Evolutionary conservation across 2,329 filamentous ascomycete species (phyloP), one percentile per base, ranked within the genome.

Genomic region (Botrytis fragariae): DNA sequence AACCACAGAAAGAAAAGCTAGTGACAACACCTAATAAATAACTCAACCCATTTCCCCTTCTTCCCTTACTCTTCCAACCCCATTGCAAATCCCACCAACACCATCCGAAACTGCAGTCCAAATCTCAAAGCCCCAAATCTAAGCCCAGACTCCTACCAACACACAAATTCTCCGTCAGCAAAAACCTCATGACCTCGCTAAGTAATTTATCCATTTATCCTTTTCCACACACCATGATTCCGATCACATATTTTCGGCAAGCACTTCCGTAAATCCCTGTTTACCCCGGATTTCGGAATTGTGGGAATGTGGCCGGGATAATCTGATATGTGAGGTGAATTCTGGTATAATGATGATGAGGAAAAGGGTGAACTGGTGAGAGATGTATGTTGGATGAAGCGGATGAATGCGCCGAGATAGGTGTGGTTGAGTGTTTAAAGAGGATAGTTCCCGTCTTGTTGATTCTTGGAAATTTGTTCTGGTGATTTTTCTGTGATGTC

Each of bases 251-350:
- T 42, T 68, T 54, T 68, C 45, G 64, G 45, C 25, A 68, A 39
- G 4, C 45, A 2, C 25, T 68, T 29, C 64, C 64, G 64, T 54
- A 51, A 39, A 67, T 67, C 45, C 64, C 45, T 54, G 64, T 67
- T 67, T 54, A 67, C 64, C 64, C 45, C 64, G 3, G 64, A 67
- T 67, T 67, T 67, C 44, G 44, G 25, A 42, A n/a, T 18, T 42
- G 22, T 29, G 60, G 60, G 37, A 16, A 2, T 42, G 10, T 42
- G 42, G 20, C 37, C 39, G 39, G 61, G 61, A 29, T 44, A 18
- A 12, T 61, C 5, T 12, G 54, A 32, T 61, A 25, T 20, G 57
- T 20, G 29, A 16, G 22, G 35, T 10, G 37, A 39, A n/a, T 18
- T 18, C 3, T 7, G 7, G 22, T 61, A 16, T 39, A 3, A 7